phyloP scores from a whole-genome alignment of 225 moss, liverwort and hornwort species.

The Straminergon stramineum region DNA sequence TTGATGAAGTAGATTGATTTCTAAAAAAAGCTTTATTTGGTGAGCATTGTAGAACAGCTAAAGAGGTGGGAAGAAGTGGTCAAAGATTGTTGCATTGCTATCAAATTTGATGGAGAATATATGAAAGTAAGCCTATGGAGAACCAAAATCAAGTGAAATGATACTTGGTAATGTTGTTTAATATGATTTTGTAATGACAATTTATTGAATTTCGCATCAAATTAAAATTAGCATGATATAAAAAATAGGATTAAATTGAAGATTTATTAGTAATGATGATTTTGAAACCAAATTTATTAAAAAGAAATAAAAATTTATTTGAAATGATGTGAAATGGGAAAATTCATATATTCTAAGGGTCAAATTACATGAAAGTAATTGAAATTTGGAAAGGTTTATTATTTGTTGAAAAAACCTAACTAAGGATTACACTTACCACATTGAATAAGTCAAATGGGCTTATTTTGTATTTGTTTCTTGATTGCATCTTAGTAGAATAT shows the following conservation, averaged over 20 bases:
- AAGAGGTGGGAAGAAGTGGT: constrained; percentile 38
- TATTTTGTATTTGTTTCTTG: neutral
- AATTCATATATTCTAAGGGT: neutral
- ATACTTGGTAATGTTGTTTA: constrained; percentile 2
- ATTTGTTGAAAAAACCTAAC: neutral
- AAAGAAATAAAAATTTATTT: no score
- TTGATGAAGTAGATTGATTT: neutral
- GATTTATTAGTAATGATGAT: no score
- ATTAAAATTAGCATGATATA: neutral
- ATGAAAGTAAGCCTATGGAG: constrained; percentile 28
- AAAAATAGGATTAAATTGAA: neutral
- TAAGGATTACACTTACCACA: rapidly evolving
- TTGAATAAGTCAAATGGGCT: neutral
- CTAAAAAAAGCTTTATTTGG: neutral
- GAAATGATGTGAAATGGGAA: neutral
- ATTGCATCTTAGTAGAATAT: neutral
- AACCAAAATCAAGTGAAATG: constrained; percentile 7
- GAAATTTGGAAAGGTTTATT: neutral
- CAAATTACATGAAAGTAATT: neutral
- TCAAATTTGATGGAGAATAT: constrained; percentile 23
- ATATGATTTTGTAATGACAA: neutral
- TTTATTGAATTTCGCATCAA: neutral
- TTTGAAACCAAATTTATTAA: neutral
- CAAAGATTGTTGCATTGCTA: constrained; percentile 26
- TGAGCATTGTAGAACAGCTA: neutral